A percentile compares a stretch with the other conserved stretches of the same genome.
Evolutionary conservation across 768 basidiomycete species (phyloP).

Genomic region (Suillus luteus): DNA sequence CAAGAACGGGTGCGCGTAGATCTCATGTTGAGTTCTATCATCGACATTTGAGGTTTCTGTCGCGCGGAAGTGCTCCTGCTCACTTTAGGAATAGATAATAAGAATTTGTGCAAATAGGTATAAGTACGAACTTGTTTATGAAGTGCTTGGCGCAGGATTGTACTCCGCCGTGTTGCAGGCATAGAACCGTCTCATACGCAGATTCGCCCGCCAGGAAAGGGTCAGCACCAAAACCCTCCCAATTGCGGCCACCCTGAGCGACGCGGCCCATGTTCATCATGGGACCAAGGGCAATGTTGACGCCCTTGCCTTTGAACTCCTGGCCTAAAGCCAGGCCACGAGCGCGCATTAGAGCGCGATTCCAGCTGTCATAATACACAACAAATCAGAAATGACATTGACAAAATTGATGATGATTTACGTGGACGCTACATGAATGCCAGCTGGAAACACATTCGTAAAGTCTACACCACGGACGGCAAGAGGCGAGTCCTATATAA

Average conservation of each 20-base stretch:
- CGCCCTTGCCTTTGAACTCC: constrained; percentile 70
- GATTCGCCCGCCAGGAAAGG: constrained; percentile 79
- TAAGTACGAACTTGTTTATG: constrained; percentile 54
- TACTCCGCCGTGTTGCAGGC: constrained; percentile 72
- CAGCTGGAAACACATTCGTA: constrained; percentile 53
- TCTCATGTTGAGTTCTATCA: constrained; percentile 77
- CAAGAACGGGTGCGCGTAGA: constrained; percentile 71
- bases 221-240: constrained; percentile 89
- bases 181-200: constrained; percentile 75
- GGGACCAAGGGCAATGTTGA: constrained; percentile 46
- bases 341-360: constrained; percentile 62
- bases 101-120: constrained; percentile 21
- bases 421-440: constrained; percentile 52
- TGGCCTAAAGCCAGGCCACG: constrained; percentile 63
- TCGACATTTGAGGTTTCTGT: constrained; percentile 66
- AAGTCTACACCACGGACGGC: constrained; percentile 43
- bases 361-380: constrained; percentile 42
- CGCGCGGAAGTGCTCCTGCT: constrained; percentile 66
- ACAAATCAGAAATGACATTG: constrained; percentile 22
- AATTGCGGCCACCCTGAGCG: constrained; percentile 78
- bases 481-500: constrained; percentile 32
- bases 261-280: constrained; percentile 82
- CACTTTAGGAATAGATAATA: constrained; percentile 40
- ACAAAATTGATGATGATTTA: constrained; percentile 35
- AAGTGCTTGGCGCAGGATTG: constrained; percentile 82